Evolutionary conservation across 257 asterid genomes (phyloP), one percentile per base, ranked within the genome.

Genomic region (Knoxia roxburghii): DNA sequence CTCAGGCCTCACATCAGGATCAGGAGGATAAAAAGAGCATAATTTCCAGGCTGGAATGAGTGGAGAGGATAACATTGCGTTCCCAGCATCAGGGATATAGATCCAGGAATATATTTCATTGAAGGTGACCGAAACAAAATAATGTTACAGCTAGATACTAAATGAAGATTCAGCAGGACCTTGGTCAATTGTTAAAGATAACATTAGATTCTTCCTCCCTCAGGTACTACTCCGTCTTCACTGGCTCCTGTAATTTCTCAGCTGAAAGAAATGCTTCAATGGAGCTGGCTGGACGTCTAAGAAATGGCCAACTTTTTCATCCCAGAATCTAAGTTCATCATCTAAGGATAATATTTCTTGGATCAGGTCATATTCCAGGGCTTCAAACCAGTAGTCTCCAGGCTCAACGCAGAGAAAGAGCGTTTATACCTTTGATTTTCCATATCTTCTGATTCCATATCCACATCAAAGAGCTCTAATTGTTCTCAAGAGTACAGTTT

Each of bases 1-100:
- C 63, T 48, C 23, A 48, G 52, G 52, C 52, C 52, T 15, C 60
- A 59, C 69, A 67, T 61, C 56, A 45, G 50, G 39, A 54, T n/a
- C n/a, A n/a, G n/a, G n/a, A n/a, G n/a, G n/a, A n/a, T n/a, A 35
- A 45, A 32, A 64, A 46, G 49, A 8, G 54, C 40, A 55, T 76
- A 67, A 73, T 73, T 70, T 73, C 74, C 79, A 73, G 71, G 70
- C 79, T 65, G 79, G 69, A 73, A 54, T 40, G 71, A 55, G 66
- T 61, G 48, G 56, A 29, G 57, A 67, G 57, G n/a, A n/a, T n/a
- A 68, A n/a, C 7, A 32, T 51, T 52, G 46, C 23, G 30, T 52
- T 33, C 30, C 66, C 48, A 8, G 69, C 15, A 59, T 49, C 69
- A 39, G 61, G 71, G 69, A 29, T 57, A 67, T 68, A 67, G 65